Evolutionary conservation across 306 rosid genomes (phyloP).

Genomic region (Rosa persica): DNA sequence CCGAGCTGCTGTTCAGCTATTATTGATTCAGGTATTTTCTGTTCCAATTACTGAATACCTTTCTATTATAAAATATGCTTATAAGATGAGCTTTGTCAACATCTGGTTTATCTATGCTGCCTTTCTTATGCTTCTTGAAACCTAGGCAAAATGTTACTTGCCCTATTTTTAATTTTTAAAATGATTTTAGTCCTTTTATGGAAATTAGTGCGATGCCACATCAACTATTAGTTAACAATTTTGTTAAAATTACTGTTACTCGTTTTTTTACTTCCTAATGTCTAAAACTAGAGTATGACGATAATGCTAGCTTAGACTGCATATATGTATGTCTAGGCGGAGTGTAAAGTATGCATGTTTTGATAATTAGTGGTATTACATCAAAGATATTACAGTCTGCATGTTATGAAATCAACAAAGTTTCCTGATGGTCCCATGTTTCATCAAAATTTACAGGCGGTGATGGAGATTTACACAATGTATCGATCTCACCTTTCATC

Average conservation of each 20-base stretch:
- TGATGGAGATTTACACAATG: slow-evolving; percentile 86
- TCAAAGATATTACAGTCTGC: not conserved
- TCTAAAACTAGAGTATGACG: not conserved
- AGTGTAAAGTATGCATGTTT: not conserved
- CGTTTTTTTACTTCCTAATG: not conserved
- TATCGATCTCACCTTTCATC: slow-evolving; percentile 66
- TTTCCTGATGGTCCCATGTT: not conserved
- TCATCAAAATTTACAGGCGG: slow-evolving; percentile 70
- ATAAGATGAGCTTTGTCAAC: not conserved
- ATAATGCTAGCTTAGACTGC: not conserved
- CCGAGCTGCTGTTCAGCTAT: slow-evolving; percentile 95
- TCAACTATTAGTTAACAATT: too few species aligned
- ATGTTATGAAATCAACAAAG: not conserved
- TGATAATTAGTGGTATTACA: not conserved
- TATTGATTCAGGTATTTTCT: slow-evolving; percentile 85
- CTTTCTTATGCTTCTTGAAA: slow-evolving; percentile 5
- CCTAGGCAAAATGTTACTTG: not conserved
- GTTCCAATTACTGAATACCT: slow-evolving; percentile 4
- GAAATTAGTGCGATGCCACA: not conserved
- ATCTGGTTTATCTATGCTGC: not conserved
- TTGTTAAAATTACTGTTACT: not conserved
- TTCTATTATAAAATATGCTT: not conserved
- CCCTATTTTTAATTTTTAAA: too few species aligned
- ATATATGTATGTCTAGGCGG: not conserved
- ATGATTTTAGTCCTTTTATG: not conserved